Base-by-base conservation (phyloP, 2,329 filamentous ascomycete genomes). In the Tolypocladium tundrense region DNA sequence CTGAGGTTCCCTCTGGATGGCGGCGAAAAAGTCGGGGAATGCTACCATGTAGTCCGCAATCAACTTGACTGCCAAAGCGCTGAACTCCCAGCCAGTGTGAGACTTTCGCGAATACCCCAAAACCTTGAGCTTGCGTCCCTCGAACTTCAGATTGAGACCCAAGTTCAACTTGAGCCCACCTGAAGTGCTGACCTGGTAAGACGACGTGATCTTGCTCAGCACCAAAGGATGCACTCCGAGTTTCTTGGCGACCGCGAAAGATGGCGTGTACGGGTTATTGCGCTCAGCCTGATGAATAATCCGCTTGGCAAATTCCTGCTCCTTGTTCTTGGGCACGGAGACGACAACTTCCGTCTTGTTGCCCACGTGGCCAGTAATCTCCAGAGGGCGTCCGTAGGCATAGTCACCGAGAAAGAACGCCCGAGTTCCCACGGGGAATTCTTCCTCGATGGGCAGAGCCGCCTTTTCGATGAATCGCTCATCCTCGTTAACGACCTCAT, bases 361-460 rank as follows among this genome's bases (percentile, higher is more conserved):
- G 59, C 83, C 79, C 19, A 79, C 78, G 67, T 97, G 90, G 1
- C 84, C 85, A 31, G 83, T 82, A 27, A 99, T 85, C 69, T 94
- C 86, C n/a, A 96, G 76, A 4, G 94, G 93, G 42, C 92, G 85
- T 19, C 94, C 94, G 66, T 96, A 97, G 56, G 91, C 90, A 73
- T 88, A 95, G 42, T 97, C 92, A 53, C 94, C 94, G 2, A 99
- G 77, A 78, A 96, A 97, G 76, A 99, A 99, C 1, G 89, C 91
- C 58, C 87, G 84, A 1, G 90, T 89, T 43, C 86, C 87, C 57
- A 86, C 74, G 0, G 94, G 92, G 62, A 97, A 97, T 67, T 99
- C 94, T 70, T 97, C 87, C 64, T 92, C 88, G 40, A 99, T 87
- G 1, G 93, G 88, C 6, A 96, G 69, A n/a, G 94, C 92, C 14